Percentiles rank a stretch among this genome's conserved stretches.
phyloP scores from a whole-genome alignment of 2,329 filamentous ascomycete genomes.

The Aspergillus pseudoterreus region DNA sequence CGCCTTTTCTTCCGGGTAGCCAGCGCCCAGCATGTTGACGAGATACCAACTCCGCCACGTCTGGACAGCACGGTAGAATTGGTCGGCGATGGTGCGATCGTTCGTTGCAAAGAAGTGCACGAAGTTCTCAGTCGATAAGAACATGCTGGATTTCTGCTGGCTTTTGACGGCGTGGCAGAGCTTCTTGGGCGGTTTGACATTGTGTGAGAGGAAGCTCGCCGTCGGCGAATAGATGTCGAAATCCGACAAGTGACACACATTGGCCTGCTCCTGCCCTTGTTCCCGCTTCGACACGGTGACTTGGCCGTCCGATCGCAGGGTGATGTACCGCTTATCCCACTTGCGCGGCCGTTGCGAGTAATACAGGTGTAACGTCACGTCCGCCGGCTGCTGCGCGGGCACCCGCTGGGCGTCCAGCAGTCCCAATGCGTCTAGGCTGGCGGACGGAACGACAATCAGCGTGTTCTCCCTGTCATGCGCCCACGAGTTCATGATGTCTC shows the following conservation, averaged over 20 bases:
- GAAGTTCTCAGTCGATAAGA: constrained; percentile 77
- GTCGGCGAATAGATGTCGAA: constrained; percentile 87
- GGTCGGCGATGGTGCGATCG: constrained; percentile 62
- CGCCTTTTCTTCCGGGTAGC: constrained; percentile 34
- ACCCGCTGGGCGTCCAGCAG: constrained; percentile 62
- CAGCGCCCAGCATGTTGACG: constrained; percentile 64
- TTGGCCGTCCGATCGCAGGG: constrained; percentile 70
- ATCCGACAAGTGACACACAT: constrained; percentile 81
- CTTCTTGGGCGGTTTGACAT: constrained; percentile 78
- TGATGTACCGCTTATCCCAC: constrained; percentile 84
- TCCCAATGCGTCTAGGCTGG: constrained; percentile 45
- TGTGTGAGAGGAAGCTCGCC: constrained; percentile 62
- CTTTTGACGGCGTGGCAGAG: constrained; percentile 86
- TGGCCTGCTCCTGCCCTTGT: constrained; percentile 63
- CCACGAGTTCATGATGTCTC: constrained; percentile 92
- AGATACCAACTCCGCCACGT: constrained; percentile 90
- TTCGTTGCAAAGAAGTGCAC: constrained; percentile 89
- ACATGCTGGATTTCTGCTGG: constrained; percentile 82
- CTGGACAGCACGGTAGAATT: constrained; percentile 70
- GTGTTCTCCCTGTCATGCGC: constrained; percentile 74
- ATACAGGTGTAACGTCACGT: constrained; percentile 68
- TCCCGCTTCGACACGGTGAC: constrained; percentile 67
- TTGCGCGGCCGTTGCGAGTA: constrained; percentile 78
- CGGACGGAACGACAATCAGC: constrained; percentile 63
- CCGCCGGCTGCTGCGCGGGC: constrained; percentile 59